Base-by-base conservation (phyloP, 345 rosid genomes). In the Diplotaxis tenuifolia region DNA sequence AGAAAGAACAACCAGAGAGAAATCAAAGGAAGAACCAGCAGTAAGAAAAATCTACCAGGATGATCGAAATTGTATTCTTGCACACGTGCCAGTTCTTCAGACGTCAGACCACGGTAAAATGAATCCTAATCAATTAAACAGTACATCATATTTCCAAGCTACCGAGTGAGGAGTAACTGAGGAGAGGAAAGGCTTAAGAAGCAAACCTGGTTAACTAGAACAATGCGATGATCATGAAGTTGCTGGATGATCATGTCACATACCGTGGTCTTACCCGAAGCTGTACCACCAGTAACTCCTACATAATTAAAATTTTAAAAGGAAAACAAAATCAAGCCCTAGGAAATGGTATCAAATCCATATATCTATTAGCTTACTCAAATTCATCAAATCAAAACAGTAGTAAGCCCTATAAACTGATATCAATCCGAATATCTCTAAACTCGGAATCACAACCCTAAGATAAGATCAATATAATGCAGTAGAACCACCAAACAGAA, bases 281-380 rank as follows among this genome's bases (percentile, higher is more conserved):
- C 98, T 5, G 98, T 96, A 76, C 99, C 99, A 59, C 99, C 99
- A 7, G 95, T 90, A 23, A 96, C 99, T 71, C 99, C 98, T 96
- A 79, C 60, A 71, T 23, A 34, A 61, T 32, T 40, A 34, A 31
- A 47, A 47, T 2, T 6, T 31, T 31, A 6, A 6, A 36, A 34
- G 9, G 4, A 38, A 5, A 62, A 6, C 12, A 69, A 49, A 29
- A 50, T 18, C 16, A 70, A 22, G 21, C 71, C 28, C 12, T n/a
- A 54, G 21, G 36, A 29, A 59, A 32, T 25, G 45, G 27, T 23
- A 20, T 31, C 20, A n/a, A 15, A 67, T 29, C 9, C 7, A 50
- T 3, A 52, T 52, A 67, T 31, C 40, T 49, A 58, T 29, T 4
- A 29, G 9, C 22, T 50, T 50, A 14, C 15, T 31, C 23, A 9